phyloP scores from a whole-genome alignment of 352 stramenopile species.

The Globisporangium yorkense region DNA sequence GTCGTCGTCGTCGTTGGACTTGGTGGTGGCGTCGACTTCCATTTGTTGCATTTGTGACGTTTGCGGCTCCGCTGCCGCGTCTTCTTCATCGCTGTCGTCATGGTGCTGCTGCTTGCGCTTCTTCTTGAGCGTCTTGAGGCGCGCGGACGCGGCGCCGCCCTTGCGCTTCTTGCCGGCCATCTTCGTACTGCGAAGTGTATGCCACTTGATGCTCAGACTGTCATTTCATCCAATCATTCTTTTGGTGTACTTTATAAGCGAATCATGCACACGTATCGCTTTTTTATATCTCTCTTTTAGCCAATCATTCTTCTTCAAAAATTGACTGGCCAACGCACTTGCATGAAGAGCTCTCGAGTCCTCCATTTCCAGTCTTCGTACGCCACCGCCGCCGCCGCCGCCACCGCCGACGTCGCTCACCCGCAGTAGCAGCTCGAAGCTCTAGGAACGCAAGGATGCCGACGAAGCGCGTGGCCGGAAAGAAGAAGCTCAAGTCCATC shows the following conservation, averaged over 20 bases:
- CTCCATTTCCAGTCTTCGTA: neutral
- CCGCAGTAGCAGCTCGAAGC: neutral
- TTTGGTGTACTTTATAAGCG: slow-evolving; percentile 10
- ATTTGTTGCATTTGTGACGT: neutral
- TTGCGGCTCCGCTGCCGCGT: slow-evolving; percentile 2
- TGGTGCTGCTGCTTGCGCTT: slow-evolving; percentile 29
- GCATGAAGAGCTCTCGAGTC: too few species aligned
- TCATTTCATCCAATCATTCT: slow-evolving; percentile 16
- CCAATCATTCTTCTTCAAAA: neutral
- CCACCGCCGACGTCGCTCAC: neutral
- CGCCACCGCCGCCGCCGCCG: neutral
- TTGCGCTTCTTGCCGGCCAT: slow-evolving; percentile 70
- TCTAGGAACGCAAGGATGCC: slow-evolving; percentile 33
- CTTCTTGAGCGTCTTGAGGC: slow-evolving; percentile 44
- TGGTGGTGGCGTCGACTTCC: slow-evolving; percentile 3
- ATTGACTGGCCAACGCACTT: slow-evolving; percentile 27
- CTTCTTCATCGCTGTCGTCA: slow-evolving; percentile 1
- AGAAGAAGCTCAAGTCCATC: slow-evolving; percentile 90
- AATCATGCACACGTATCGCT: slow-evolving; percentile 9
- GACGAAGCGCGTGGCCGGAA: slow-evolving; percentile 84
- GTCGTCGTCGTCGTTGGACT: slow-evolving; percentile 5
- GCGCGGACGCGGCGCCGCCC: slow-evolving; percentile 21
- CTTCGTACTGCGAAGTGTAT: too few species aligned
- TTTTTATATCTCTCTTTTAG: too few species aligned
- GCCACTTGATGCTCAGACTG: too few species aligned